phyloP scores from a whole-genome alignment of 345 rosid species.

The Cardiospermum halicacabum region DNA sequence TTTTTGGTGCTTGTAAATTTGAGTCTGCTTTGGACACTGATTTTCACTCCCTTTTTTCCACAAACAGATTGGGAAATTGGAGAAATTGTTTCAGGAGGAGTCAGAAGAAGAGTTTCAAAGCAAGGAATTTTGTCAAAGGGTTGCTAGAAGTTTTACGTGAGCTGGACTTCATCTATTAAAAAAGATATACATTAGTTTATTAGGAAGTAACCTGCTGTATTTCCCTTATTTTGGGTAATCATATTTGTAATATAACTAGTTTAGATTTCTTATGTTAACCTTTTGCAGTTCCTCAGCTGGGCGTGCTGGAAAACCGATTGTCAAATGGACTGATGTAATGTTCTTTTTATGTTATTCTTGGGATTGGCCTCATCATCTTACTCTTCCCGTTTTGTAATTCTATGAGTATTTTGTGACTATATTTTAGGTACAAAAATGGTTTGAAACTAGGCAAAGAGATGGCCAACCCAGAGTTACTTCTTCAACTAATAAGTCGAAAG shows the following conservation, averaged over 20 bases:
- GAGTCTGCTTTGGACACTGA: not conserved
- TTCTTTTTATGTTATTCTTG: not conserved
- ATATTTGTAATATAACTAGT: slow-evolving; percentile 9
- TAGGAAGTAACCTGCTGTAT: not conserved
- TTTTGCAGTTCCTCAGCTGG: slow-evolving; percentile 54
- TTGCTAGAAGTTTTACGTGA: slow-evolving; percentile 59
- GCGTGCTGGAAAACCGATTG: slow-evolving; percentile 64
- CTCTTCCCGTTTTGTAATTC: not conserved
- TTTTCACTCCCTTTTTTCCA: not conserved
- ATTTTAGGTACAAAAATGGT: slow-evolving; percentile 48
- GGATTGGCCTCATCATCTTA: not conserved
- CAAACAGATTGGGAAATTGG: slow-evolving; percentile 53
- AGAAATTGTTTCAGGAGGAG: slow-evolving; percentile 36
- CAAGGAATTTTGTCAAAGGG: slow-evolving; percentile 46
- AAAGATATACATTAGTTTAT: not conserved
- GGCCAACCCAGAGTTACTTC: slow-evolving; percentile 26
- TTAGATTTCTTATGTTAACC: slow-evolving; percentile 3
- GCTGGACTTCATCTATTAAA: slow-evolving; percentile 15
- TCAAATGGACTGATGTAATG: slow-evolving; percentile 59
- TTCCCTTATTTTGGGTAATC: not conserved
- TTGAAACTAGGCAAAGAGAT: slow-evolving; percentile 27
- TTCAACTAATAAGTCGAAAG: slow-evolving; percentile 27
- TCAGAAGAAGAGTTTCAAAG: slow-evolving; percentile 25
- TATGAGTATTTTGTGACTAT: slow-evolving; percentile 3
- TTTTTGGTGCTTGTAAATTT: not conserved